Evolutionary conservation across 371 early-diverging fungal species (phyloP), one percentile per base, ranked within the genome.

Genomic region (Mortierella sp.): DNA sequence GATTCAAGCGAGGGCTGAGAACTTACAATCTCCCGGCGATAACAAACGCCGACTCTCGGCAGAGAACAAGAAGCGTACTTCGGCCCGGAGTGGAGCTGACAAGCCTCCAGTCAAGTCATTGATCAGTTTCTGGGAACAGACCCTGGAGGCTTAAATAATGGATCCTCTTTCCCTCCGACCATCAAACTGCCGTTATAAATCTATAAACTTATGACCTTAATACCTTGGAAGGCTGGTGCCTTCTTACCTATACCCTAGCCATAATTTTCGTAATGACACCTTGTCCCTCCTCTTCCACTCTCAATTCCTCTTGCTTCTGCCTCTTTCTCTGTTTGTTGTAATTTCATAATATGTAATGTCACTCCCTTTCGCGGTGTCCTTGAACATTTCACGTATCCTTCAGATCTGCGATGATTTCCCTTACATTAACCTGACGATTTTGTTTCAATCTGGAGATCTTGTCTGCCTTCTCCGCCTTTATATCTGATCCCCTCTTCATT

Each of bases 51-150:
- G 15, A 26, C 6, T 37, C 19, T 60, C 72, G 21, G 41, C 50
- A 7, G 66, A 66, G n/a, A 56, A n/a, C 41, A 2, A 56, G 37
- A 37, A 60, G 27, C 43, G 41, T 21, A 31, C 64, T 9, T 42
- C 55, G 17, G 31, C 51, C 14, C 50, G 42, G 53, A 30, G 17
- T 3, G 48, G 39, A 8, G 46, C 56, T 6, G 61, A 53, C 12
- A 75, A 75, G 42, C 76, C 76, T 6, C 76, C 70, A 1, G 70
- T 75, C 51, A 63, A 56, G 61, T 64, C 69, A 12, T 41, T 75
- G n/a, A 75, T 75, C 44, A 64, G 54, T 60, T 75, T 75, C 56
- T 69, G 76, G 76, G 76, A 75, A 27, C 70, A 75, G 50, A 65
- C n/a, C n/a, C n/a, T n/a, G n/a, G n/a, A n/a, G n/a, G n/a, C n/a